Evolutionary conservation across 1,284 basidiomycete genomes (phyloP).

Genomic region (Cutaneotrichosporon sp.): DNA sequence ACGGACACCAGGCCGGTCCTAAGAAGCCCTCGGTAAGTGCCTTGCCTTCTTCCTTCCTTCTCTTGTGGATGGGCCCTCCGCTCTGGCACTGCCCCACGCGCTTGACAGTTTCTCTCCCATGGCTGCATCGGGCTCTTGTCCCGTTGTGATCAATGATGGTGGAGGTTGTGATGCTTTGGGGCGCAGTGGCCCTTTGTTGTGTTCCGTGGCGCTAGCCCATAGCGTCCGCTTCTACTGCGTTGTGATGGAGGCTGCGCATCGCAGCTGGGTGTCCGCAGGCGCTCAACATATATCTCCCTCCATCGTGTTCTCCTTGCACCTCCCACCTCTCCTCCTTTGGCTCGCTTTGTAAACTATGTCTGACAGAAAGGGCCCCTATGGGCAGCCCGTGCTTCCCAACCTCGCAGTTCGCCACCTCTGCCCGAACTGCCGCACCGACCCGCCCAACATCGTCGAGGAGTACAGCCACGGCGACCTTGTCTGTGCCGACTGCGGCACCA

Average conservation of each 20-base stretch:
- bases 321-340: no score
- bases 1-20: slow-evolving; percentile 38
- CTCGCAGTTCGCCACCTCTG: slow-evolving; percentile 89
- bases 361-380: slow-evolving; percentile 53
- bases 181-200: no score
- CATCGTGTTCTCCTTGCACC: no score
- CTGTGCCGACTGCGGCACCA: slow-evolving; percentile 93
- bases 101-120: no score
- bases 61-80: background rate
- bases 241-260: background rate
- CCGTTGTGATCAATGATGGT: no score
- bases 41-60: background rate
- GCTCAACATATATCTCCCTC: no score
- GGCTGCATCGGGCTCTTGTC: no score
- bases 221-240: no score
- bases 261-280: no score
- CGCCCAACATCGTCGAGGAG: slow-evolving; percentile 93
- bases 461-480: slow-evolving; percentile 97
- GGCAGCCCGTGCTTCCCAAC: slow-evolving; percentile 60
- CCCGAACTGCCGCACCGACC: slow-evolving; percentile 89
- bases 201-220: no score
- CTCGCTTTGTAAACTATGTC: no score
- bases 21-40: slow-evolving; percentile 33
- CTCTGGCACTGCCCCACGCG: background rate
- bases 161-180: background rate